Evolutionary conservation across 1,284 basidiomycete genomes (phyloP).

Genomic region (Malassezia globosa): DNA sequence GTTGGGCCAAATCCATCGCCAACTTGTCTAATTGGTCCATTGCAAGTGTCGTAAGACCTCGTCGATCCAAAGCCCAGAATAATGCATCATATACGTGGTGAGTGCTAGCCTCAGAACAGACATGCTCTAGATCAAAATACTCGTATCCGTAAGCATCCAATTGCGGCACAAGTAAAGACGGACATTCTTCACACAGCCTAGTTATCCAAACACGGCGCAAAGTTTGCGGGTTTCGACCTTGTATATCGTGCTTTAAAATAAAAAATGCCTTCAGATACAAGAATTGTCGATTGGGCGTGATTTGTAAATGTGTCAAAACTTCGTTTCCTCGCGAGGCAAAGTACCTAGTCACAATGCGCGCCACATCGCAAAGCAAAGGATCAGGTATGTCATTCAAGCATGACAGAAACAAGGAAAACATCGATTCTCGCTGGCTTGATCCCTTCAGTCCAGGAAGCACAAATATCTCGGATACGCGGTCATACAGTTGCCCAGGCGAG

Average conservation of each 20-base stretch:
- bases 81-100: slow-evolving; percentile 62
- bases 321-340: slow-evolving; percentile 56
- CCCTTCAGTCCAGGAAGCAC: slow-evolving; percentile 44
- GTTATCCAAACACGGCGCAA: slow-evolving; percentile 13
- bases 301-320: slow-evolving; percentile 36
- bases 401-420: slow-evolving; percentile 20
- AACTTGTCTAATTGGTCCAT: slow-evolving; percentile 28
- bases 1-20: slow-evolving; percentile 27
- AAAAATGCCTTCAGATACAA: slow-evolving; percentile 69
- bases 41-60: slow-evolving; percentile 56
- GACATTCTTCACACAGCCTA: slow-evolving; percentile 51
- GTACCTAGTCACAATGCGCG: slow-evolving; percentile 60
- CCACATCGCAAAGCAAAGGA: slow-evolving; percentile 43
- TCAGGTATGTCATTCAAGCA: slow-evolving; percentile 22
- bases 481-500: slow-evolving; percentile 53
- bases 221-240: slow-evolving; percentile 15
- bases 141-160: slow-evolving; percentile 56
- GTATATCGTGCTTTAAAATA: slow-evolving; percentile 51
- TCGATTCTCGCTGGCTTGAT: slow-evolving; percentile 42
- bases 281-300: slow-evolving; percentile 56
- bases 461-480: slow-evolving; percentile 58
- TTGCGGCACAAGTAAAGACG: slow-evolving; percentile 58
- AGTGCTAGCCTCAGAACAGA: slow-evolving; percentile 59
- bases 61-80: slow-evolving; percentile 67
- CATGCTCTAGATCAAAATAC: slow-evolving; percentile 56